A percentile compares a stretch with the other conserved stretches of the same genome.
Conservation (phyloP, 164 flowering plant genomes). For the Magnolia sinica region DNA sequence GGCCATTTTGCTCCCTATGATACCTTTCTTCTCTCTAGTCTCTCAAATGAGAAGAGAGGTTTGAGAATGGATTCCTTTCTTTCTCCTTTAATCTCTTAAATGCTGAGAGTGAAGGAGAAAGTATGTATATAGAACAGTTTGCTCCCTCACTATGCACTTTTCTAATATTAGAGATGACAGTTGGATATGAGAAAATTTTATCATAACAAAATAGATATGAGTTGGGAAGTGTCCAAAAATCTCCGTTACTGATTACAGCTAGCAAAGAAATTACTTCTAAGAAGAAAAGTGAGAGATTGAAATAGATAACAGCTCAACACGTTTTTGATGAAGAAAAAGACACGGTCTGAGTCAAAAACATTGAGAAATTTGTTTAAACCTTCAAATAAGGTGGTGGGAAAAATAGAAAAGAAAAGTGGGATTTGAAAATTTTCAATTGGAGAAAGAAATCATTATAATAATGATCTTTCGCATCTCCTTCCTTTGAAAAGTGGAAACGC, state of each 20-base stretch:
- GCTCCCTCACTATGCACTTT: not conserved
- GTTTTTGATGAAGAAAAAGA: slow-evolving; percentile 10
- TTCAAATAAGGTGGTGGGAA: too few species aligned
- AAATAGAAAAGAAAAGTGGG: not conserved
- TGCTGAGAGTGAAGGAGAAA: not conserved
- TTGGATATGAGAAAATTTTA: not conserved
- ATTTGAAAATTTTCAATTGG: not conserved
- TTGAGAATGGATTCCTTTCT: not conserved
- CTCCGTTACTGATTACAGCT: slow-evolving; percentile 19
- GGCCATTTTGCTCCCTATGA: slow-evolving; percentile 33
- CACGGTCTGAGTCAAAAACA: not conserved
- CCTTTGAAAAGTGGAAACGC: not conserved
- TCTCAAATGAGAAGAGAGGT: not conserved
- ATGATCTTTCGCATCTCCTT: not conserved
- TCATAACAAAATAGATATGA: not conserved
- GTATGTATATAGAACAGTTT: not conserved
- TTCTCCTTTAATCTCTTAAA: not conserved
- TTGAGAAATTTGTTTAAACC: too few species aligned
- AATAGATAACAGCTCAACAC: slow-evolving; percentile 21
- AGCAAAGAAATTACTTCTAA: slow-evolving; percentile 4
- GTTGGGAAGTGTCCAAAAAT: slow-evolving; percentile 18
- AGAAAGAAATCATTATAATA: too few species aligned
- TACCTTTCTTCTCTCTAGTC: not conserved
- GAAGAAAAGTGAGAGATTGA: not conserved
- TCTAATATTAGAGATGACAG: not conserved